phyloP scores from a whole-genome alignment of 176 grass and related monocot genomes.

The Oryza meyeriana region DNA sequence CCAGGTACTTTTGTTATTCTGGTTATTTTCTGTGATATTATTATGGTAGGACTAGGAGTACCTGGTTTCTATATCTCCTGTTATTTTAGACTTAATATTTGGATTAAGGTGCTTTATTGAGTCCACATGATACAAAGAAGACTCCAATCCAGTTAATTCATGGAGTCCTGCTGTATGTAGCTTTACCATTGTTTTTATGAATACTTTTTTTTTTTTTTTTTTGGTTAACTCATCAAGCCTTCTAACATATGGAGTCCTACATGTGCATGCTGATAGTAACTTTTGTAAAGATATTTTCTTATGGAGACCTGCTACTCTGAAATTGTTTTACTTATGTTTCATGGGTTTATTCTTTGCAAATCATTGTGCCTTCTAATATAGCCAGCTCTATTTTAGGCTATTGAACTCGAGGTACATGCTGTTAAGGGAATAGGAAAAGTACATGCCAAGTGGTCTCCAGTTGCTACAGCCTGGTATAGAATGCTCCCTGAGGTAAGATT shows the following conservation, averaged over 20 bases:
- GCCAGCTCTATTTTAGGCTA: conserved; percentile 44
- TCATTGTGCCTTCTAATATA: not conserved
- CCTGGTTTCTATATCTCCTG: not conserved
- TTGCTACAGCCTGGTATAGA: conserved; percentile 92
- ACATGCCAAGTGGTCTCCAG: conserved; percentile 99
- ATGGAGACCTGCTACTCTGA: not conserved
- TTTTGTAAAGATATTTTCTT: not conserved
- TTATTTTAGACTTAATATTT: not conserved
- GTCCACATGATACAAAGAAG: not conserved
- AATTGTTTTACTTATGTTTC: conserved; percentile 3
- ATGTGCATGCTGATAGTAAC: not conserved
- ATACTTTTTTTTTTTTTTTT: not conserved
- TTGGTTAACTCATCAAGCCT: conserved; percentile 1
- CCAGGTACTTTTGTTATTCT: conserved; percentile 51
- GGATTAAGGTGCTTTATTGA: conserved; percentile 6
- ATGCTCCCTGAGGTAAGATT: conserved; percentile 90
- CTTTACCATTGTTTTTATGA: conserved; percentile 6
- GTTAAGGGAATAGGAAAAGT: conserved; percentile 82
- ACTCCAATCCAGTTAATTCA: not conserved
- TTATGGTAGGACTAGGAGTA: not conserved
- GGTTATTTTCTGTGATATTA: not conserved
- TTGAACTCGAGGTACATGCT: conserved; percentile 91
- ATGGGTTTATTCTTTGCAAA: not conserved
- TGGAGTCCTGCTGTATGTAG: not conserved
- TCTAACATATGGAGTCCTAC: too few relatives aligned